A percentile compares a stretch with the other conserved stretches of the same genome.
Conservation (phyloP, 805 yeast species). For the Yarrowia keelungensis region DNA sequence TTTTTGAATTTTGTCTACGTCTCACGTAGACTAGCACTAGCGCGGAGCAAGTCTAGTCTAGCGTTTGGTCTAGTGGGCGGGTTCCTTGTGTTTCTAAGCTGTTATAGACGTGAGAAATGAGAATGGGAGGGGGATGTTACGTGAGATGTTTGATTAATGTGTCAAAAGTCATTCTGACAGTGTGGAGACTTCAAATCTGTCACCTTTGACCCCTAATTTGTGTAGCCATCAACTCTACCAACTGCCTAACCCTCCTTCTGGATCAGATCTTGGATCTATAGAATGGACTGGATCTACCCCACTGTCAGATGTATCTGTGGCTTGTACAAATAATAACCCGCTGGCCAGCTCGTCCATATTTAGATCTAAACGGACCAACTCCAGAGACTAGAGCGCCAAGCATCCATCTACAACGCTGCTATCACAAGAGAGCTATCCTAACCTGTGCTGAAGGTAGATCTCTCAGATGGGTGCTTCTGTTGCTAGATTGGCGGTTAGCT, state of each 20-base stretch:
- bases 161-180: too few species aligned
- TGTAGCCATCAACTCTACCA: too few species aligned
- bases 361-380: not conserved
- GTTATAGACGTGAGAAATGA: not conserved
- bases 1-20: constrained; percentile 4
- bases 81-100: constrained; percentile 27
- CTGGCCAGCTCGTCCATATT: not conserved
- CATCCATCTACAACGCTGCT: not conserved
- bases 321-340: not conserved
- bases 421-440: not conserved
- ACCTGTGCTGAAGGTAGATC: not conserved
- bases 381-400: not conserved
- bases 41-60: not conserved
- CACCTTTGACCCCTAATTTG: too few species aligned
- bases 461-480: too few species aligned
- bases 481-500: constrained; percentile 3
- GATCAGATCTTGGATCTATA: not conserved
- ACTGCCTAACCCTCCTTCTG: too few species aligned
- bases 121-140: constrained; percentile 9
- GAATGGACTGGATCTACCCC: constrained; percentile 6
- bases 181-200: too few species aligned
- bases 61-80: constrained; percentile 8
- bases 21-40: not conserved
- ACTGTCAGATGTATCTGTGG: constrained; percentile 6
- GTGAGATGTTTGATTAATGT: too few species aligned